Evolutionary conservation across 805 yeast species (phyloP).

Genomic region (Clavispora asparagi): DNA sequence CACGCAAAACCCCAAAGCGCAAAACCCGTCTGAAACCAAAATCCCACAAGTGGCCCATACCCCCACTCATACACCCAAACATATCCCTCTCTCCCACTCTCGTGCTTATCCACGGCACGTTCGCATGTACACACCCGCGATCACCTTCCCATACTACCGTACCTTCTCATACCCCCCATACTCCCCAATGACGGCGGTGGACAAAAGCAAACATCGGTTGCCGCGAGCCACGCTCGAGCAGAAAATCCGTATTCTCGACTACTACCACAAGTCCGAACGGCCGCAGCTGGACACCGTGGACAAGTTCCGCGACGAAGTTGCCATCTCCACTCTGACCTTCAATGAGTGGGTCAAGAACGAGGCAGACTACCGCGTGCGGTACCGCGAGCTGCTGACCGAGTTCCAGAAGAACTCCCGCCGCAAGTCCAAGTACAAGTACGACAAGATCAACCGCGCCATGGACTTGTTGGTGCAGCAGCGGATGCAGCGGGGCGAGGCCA

Average conservation of each 20-base stretch:
- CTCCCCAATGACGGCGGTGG: not conserved
- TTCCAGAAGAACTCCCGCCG: slow-evolving; percentile 35
- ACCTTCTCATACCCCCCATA: too few species aligned
- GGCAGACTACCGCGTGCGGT: slow-evolving; percentile 42
- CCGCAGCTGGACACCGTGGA: slow-evolving; percentile 59
- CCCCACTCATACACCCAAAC: too few species aligned
- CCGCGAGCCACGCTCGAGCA: slow-evolving; percentile 58
- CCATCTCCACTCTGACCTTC: slow-evolving; percentile 56
- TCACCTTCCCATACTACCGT: not conserved
- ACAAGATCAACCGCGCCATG: slow-evolving; percentile 56
- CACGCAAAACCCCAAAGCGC: too few species aligned
- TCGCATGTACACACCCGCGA: not conserved
- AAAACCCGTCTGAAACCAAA: too few species aligned
- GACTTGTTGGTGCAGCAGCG: slow-evolving; percentile 45
- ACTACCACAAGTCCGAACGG: slow-evolving; percentile 40
- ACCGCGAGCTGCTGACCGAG: slow-evolving; percentile 27
- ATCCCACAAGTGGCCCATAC: too few species aligned
- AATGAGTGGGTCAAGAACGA: slow-evolving; percentile 60
- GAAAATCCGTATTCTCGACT: slow-evolving; percentile 51
- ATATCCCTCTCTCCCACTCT: too few species aligned
- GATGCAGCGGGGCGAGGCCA: slow-evolving; percentile 38
- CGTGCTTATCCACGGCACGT: too few species aligned
- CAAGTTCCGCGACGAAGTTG: slow-evolving; percentile 41
- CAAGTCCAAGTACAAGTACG: slow-evolving; percentile 50
- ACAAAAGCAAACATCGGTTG: slow-evolving; percentile 10